A percentile compares a stretch with the other conserved stretches of the same genome.
phyloP scores from a whole-genome alignment of 2,329 filamentous ascomycete genomes.

The Nemania abortiva region DNA sequence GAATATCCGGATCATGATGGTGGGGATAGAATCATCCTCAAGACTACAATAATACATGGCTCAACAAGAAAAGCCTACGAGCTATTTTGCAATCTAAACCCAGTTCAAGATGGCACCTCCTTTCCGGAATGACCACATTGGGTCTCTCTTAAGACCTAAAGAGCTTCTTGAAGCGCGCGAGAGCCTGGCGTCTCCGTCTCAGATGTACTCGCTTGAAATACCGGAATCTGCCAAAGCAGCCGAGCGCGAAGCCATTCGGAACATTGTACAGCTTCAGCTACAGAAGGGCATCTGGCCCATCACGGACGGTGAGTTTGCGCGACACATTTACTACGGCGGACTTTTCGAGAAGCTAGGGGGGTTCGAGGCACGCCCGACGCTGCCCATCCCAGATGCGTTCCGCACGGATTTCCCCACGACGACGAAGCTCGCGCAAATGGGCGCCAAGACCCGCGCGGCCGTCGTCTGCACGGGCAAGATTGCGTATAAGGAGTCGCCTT shows the following conservation, averaged over 20 bases:
- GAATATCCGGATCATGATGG: conserved; percentile 7
- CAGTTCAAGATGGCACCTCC: conserved; percentile 56
- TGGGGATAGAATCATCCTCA: conserved; percentile 11
- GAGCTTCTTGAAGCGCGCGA: conserved; percentile 70
- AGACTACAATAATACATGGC: background rate
- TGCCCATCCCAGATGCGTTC: conserved; percentile 72
- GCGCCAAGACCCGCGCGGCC: conserved; percentile 52
- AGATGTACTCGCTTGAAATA: conserved; percentile 49
- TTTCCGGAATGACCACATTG: conserved; percentile 79
- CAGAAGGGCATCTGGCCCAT: conserved; percentile 72
- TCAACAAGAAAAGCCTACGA: background rate
- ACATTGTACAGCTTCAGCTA: conserved; percentile 74
- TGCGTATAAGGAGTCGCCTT: conserved; percentile 57
- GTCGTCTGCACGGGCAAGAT: conserved; percentile 55
- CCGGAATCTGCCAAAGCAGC: conserved; percentile 58
- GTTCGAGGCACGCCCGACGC: conserved; percentile 65
- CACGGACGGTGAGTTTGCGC: conserved; percentile 76
- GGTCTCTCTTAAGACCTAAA: conserved; percentile 75
- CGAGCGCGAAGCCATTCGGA: conserved; percentile 72
- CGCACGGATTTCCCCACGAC: conserved; percentile 61
- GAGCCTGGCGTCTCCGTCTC: conserved; percentile 59
- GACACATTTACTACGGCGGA: conserved; percentile 63
- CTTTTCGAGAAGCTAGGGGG: conserved; percentile 62
- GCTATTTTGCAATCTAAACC: background rate
- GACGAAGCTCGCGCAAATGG: conserved; percentile 54